Evolutionary conservation across 495 filamentous ascomycete genomes (phyloP), one percentile per base, ranked within the genome.

Genomic region (Aspergillus nidulans): DNA sequence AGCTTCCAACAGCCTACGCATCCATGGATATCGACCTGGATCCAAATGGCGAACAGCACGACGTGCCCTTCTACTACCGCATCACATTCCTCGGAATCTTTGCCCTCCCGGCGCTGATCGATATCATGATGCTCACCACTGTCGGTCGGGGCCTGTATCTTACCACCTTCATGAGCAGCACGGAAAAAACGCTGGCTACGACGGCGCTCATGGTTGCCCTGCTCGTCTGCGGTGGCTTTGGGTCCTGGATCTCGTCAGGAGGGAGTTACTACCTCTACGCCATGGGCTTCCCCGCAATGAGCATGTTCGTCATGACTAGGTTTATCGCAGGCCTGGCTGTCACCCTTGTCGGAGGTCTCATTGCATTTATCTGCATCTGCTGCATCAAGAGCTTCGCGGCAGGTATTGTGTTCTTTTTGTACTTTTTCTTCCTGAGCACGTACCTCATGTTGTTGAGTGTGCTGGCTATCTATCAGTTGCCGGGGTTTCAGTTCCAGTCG

Each of bases 241-340:
- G 57, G 18, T 48, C 47, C 12, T 59, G 57, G 57, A 59, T 59
- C 48, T 55, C 47, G 32, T 59, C 57, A 0, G 57, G 57, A 1
- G 57, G 57, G 3, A 59, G 39, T 18, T 59, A 59, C 19, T 59
- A 59, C 16, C 52, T 59, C n/a, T 59, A 59, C 40, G 57, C 57
- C 8, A 59, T 59, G 57, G 57, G 52, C 0, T 59, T 59, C 34
- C 57, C 57, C 0, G 57, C 57, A 1, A 59, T 59, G 57, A 51
- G 57, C 24, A 59, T 59, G 57, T 59, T 59, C 21, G 52, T 59
- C 10, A 45, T 59, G 46, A 59, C 57, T n/a, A 52, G 57, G 4
- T 59, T 59, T 12, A 51, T 59, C 16, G 57, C 57, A 9, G 57
- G 57, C 6, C 25, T 55, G 5, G 52, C 52, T 0, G 48, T 59